Evolutionary conservation across 1,284 basidiomycete genomes (phyloP).

Genomic region (Apiotrichum laibachii): DNA sequence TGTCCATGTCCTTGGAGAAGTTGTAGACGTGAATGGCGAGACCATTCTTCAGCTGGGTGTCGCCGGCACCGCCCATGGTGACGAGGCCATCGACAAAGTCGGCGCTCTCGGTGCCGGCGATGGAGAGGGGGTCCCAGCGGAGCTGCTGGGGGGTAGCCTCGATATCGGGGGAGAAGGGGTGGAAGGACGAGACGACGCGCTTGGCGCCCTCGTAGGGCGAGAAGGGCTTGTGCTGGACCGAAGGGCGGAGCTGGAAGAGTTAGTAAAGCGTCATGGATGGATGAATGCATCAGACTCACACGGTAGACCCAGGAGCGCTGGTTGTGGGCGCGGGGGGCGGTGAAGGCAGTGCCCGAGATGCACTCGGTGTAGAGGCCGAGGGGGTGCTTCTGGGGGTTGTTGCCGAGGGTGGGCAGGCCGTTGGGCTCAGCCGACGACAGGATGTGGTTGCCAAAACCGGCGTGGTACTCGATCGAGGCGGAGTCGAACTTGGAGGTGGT

Average conservation of each 20-base stretch:
- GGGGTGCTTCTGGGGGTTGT: constrained; percentile 62
- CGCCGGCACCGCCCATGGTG: constrained; percentile 64
- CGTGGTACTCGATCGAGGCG: constrained; percentile 10
- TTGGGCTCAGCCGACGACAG: constrained; percentile 17
- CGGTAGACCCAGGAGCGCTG: constrained; percentile 52
- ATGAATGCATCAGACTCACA: neutral
- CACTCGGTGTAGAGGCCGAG: constrained; percentile 64
- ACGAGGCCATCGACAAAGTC: constrained; percentile 65
- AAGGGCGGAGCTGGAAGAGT: constrained; percentile 54
- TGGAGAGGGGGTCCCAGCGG: constrained; percentile 60
- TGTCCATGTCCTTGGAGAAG: constrained; percentile 63
- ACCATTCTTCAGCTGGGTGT: constrained; percentile 62
- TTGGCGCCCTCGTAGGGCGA: constrained; percentile 12
- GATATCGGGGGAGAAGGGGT: constrained; percentile 7
- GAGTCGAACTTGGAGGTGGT: constrained; percentile 6
- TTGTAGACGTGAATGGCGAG: constrained; percentile 64
- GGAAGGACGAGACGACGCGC: constrained; percentile 11
- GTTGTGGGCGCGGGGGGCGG: constrained; percentile 58
- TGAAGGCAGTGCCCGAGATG: constrained; percentile 61
- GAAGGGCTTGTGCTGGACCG: constrained; percentile 58
- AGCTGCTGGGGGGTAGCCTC: constrained; percentile 59
- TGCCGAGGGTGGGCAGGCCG: constrained; percentile 58
- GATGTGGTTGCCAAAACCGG: constrained; percentile 19
- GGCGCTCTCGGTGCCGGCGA: constrained; percentile 50
- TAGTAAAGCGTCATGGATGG: no score